Evolutionary conservation across 805 yeast genomes (phyloP), one percentile per base, ranked within the genome.

Genomic region (Yamadazyma nakazawae): DNA sequence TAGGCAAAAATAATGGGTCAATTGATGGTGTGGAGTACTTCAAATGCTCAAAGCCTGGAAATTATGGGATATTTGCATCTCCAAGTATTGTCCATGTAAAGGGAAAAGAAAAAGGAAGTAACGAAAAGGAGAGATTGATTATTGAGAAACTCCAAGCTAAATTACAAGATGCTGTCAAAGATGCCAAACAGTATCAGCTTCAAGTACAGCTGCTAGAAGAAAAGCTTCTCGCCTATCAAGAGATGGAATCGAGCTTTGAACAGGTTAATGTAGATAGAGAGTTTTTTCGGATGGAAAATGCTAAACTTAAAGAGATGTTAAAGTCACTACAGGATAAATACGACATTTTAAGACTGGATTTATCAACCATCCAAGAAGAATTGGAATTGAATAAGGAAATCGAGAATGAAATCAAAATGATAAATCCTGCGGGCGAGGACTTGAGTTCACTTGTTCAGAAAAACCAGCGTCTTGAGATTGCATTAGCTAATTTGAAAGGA

Each of bases 1-100:
- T 32, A 0, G 83, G 83, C 1, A 75, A 72, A 52, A 79, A 79
- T 45, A 65, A 78, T 48, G 84, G 84, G 1, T 57, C 74, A 0
- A 71, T 79, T 0, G 60, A 68, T 16, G 80, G 75, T 0, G 56
- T 63, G 2, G 42, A 59, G 44, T 79, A 79, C 58, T 79, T 79
- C 39, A 58, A 63, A 7, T 69, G 75, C 50, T 41, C 42, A 6
- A 52, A 58, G 19, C 51, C 54, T 1, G 70, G 66, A 0, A 54
- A 56, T 2, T 63, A 65, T 55, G 85, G 84, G 0, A 61, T 80
- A 0, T 81, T 80, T 59, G 81, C 77, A 1, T 34, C 46, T 4
- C 54, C 53, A 16, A n/a, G 39, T 11, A 37, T 52, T 25, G 49
- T 47, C 10, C 26, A 25, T 9, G 7, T 35, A 2, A 39, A 18